Evolutionary conservation across 2,329 filamentous ascomycete species (phyloP).

Genomic region (Phyllosticta paracitricarpa): DNA sequence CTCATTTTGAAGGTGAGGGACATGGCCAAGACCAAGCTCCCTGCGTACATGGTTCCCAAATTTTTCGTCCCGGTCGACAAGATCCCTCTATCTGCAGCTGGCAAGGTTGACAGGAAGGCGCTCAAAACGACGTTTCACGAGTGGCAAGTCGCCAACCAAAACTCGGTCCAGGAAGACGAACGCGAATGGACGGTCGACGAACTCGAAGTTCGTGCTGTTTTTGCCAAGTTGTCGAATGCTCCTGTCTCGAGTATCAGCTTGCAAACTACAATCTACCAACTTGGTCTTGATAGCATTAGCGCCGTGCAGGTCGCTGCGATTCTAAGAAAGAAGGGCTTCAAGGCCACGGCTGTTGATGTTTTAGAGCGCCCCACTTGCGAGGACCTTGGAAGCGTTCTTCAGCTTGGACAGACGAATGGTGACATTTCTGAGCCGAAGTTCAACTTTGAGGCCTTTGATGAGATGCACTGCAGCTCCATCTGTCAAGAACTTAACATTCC

Average conservation of each 20-base stretch:
- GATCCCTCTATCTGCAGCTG: slow-evolving; percentile 29
- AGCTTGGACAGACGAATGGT: neutral
- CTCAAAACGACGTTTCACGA: slow-evolving; percentile 22
- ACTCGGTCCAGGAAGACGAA: slow-evolving; percentile 6
- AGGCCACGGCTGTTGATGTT: slow-evolving; percentile 60
- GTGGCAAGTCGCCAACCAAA: slow-evolving; percentile 9
- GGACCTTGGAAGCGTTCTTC: slow-evolving; percentile 19
- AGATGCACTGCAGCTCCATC: slow-evolving; percentile 27
- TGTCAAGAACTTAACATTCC: slow-evolving; percentile 23
- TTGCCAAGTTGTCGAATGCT: slow-evolving; percentile 50
- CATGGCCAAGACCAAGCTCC: slow-evolving; percentile 17
- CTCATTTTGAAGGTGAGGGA: slow-evolving; percentile 16
- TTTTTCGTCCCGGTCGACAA: slow-evolving; percentile 23
- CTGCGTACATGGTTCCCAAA: slow-evolving; percentile 30
- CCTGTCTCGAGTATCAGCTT: slow-evolving; percentile 42
- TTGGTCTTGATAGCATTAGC: slow-evolving; percentile 89
- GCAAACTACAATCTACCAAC: slow-evolving; percentile 66
- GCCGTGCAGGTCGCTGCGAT: slow-evolving; percentile 64
- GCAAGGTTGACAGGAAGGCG: slow-evolving; percentile 30
- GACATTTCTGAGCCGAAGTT: slow-evolving; percentile 17
- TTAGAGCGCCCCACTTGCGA: slow-evolving; percentile 43
- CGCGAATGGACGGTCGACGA: slow-evolving; percentile 45
- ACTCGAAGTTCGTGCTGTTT: slow-evolving; percentile 41
- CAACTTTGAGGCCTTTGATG: slow-evolving; percentile 44
- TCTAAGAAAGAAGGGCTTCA: slow-evolving; percentile 50